These are phyloP conservation scores for Primulina tabacum DNA, from an alignment of 257 asterid genomes.

Conservation along the genomic window DNA sequence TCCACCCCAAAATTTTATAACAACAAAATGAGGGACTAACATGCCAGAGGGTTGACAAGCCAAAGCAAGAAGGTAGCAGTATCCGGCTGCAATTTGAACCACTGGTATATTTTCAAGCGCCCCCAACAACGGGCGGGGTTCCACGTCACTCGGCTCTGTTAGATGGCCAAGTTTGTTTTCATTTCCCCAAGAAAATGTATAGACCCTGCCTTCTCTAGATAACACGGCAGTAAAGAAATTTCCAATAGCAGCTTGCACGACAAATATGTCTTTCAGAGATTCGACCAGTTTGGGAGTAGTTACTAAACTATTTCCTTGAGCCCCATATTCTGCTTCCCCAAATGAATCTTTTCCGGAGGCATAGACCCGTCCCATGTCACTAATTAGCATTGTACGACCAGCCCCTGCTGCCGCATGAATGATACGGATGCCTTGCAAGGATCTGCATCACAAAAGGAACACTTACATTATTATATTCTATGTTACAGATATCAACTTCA, in stretches of 20 bases:
- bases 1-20: not conserved
- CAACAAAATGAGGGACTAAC: conserved; percentile 47
- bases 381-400: conserved; percentile 84
- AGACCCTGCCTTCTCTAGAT: conserved; percentile 88
- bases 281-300: conserved; percentile 80
- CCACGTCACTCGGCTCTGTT: conserved; percentile 72
- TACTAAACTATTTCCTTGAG: conserved; percentile 61
- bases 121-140: conserved; percentile 82
- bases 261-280: conserved; percentile 86
- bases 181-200: conserved; percentile 97
- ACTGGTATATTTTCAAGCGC: conserved; percentile 79
- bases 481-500: conserved; percentile 18
- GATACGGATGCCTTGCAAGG: conserved; percentile 79
- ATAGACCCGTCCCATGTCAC: conserved; percentile 79
- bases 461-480: conserved; percentile 20
- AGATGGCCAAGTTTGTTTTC: conserved; percentile 90
- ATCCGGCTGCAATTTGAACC: conserved; percentile 98
- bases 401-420: conserved; percentile 96
- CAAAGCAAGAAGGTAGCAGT: conserved; percentile 96
- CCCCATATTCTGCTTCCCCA: conserved; percentile 84
- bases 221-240: conserved; percentile 94
- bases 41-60: conserved; percentile 95
- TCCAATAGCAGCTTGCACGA: conserved; percentile 96
- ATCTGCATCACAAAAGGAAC: conserved; percentile 54
- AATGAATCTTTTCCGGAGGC: conserved; percentile 89